Evolutionary conservation across 129 eudicot genomes (phyloP).

Genomic region (Logfia minima): DNA sequence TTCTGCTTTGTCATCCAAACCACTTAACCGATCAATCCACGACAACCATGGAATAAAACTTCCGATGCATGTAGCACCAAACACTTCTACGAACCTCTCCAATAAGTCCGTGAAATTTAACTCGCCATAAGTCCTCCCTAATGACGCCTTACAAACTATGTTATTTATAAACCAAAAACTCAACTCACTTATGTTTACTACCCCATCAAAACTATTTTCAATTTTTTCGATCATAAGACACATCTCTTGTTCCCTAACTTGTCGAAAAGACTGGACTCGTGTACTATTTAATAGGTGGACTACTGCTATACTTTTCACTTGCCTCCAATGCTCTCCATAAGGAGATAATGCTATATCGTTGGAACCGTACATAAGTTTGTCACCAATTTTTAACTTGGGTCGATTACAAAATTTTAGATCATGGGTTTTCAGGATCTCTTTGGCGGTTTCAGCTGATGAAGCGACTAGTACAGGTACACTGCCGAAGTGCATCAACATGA

Average conservation of each 20-base stretch:
- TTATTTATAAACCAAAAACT: slow-evolving; percentile 25
- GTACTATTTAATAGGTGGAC: slow-evolving; percentile 35
- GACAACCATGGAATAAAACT: slow-evolving; percentile 46
- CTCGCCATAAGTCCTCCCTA: slow-evolving; percentile 41
- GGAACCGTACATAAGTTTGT: slow-evolving; percentile 24
- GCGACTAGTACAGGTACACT: slow-evolving; percentile 39
- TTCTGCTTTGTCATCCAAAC: slow-evolving; percentile 27
- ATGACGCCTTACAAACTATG: slow-evolving; percentile 38
- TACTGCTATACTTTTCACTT: slow-evolving; percentile 37
- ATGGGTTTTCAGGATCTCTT: slow-evolving; percentile 51
- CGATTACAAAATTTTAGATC: slow-evolving; percentile 36
- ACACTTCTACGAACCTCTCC: slow-evolving; percentile 25
- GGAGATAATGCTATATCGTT: slow-evolving; percentile 38
- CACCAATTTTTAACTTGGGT: slow-evolving; percentile 29
- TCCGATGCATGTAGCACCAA: slow-evolving; percentile 31
- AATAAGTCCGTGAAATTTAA: slow-evolving; percentile 28
- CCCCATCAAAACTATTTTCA: not conserved
- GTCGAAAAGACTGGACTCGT: slow-evolving; percentile 34
- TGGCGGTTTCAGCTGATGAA: slow-evolving; percentile 41
- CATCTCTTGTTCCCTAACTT: slow-evolving; percentile 37
- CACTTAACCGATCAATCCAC: slow-evolving; percentile 38
- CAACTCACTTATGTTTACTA: slow-evolving; percentile 40
- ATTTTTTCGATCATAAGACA: slow-evolving; percentile 29
- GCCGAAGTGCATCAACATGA: slow-evolving; percentile 50
- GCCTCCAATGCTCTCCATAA: slow-evolving; percentile 60